phyloP scores from a whole-genome alignment of 1,139 yeast genomes.

The Taphrina confusa region DNA sequence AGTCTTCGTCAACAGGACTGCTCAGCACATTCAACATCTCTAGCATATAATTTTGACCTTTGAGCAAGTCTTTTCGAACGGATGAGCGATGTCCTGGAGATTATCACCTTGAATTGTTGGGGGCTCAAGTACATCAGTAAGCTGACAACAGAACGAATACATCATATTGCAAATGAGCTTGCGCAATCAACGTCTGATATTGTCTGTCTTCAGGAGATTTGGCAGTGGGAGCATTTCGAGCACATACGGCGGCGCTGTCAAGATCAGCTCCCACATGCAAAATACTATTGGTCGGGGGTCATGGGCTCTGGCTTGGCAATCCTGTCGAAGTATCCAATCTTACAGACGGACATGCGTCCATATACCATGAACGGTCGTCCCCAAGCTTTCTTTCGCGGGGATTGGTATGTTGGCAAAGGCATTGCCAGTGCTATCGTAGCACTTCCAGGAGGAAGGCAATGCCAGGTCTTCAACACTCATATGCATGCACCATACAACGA shows the following conservation, averaged over 20 bases:
- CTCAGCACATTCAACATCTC: no score
- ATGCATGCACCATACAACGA: constrained; percentile 93
- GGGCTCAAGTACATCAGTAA: constrained; percentile 84
- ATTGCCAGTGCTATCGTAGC: constrained; percentile 71
- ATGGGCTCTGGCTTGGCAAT: constrained; percentile 92
- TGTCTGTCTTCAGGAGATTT: constrained; percentile 86
- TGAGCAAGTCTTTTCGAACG: no score
- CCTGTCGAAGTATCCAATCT: constrained; percentile 80
- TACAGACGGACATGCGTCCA: constrained; percentile 71
- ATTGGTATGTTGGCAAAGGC: constrained; percentile 95
- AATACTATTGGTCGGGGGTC: constrained; percentile 73
- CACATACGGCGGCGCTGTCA: constrained; percentile 56
- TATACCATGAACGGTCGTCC: constrained; percentile 94
- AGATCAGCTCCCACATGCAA: constrained; percentile 59
- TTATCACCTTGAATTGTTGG: constrained; percentile 59
- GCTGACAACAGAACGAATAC: constrained; percentile 61
- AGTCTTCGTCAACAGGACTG: no score
- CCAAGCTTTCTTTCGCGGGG: constrained; percentile 90
- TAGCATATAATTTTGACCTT: no score
- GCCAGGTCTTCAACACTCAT: constrained; percentile 85
- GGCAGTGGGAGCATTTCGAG: constrained; percentile 86
- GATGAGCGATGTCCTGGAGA: no score
- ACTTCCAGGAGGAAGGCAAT: constrained; percentile 55
- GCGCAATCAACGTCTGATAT: constrained; percentile 67
- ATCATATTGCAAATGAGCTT: constrained; percentile 70